Evolutionary conservation across 2,329 filamentous ascomycete genomes (phyloP), one percentile per base, ranked within the genome.

Genomic region (Monosporascus sp.): DNA sequence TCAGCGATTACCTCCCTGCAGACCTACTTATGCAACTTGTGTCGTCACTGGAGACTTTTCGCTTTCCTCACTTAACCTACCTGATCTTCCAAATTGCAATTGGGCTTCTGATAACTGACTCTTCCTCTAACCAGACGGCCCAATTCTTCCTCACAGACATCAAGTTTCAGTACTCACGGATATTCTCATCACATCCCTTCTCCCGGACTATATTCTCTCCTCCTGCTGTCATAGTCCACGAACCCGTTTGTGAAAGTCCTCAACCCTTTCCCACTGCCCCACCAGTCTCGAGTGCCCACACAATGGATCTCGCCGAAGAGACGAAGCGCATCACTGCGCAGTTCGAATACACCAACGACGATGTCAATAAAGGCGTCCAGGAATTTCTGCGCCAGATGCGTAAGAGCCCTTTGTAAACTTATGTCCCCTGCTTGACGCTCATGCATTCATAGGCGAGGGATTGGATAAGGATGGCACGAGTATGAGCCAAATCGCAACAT

Each of bases 401-500:
- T 85, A 64, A 57, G 77, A 18, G 8, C 80, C 72, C 53, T 73
- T 70, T 47, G 46, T 17, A 54, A 20, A 31, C 38, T 4, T 49
- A 22, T 45, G 37, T 49, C 24, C 20, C 37, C 8, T 37, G 15
- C 24, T 35, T 35, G 43, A 31, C 22, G 36, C 55, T 62, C 51
- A 64, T 53, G 54, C 51, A 22, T 50, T 45, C 50, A 36, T 62
- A 92, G 89, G 88, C 60, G 89, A 96, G 77, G 94, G 94, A 27
- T 76, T 97, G 60, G 75, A 83, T 55, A 85, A 86, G 65, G 85
- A 92, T 63, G 87, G 86, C 57, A 87, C 89, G 35, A 91, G 87
- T 62, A 74, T 99, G 76, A 93, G 89, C 74, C 94, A 97, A 76
- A 97, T 99, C 66, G 94, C 94, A 7, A 96, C 92, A 43, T 99